phyloP scores from a whole-genome alignment of 768 basidiomycete genomes.

The Multifurca ochricompacta region DNA sequence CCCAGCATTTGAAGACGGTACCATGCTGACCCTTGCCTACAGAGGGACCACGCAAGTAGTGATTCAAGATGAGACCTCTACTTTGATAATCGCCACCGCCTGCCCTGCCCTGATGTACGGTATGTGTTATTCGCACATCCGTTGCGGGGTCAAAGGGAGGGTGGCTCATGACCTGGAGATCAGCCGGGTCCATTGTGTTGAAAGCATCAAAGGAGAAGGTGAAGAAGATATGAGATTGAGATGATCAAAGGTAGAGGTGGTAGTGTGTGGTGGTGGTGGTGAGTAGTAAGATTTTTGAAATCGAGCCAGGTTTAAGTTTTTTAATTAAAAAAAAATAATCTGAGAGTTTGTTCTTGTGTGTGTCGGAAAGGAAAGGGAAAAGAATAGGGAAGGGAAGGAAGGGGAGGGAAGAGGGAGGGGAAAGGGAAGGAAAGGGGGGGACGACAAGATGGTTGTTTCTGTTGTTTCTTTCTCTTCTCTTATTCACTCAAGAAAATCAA shows the following conservation, averaged over 20 bases:
- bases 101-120: conserved; percentile 30
- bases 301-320: conserved; percentile 3
- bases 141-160: conserved; percentile 19
- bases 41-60: conserved; percentile 68
- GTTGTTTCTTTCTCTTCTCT: no score
- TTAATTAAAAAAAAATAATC: no score
- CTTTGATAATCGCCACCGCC: conserved; percentile 27
- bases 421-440: no score
- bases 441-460: no score
- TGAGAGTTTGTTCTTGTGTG: no score
- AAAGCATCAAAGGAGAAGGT: conserved; percentile 8
- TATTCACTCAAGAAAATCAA: no score
- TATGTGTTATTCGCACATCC: conserved; percentile 20
- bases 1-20: conserved; percentile 70
- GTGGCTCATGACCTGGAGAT: conserved; percentile 17
- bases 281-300: not conserved
- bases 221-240: not conserved
- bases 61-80: conserved; percentile 60
- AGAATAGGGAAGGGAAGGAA: no score
- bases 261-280: no score
- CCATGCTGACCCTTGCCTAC: conserved; percentile 90
- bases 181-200: conserved; percentile 17
- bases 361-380: not conserved
- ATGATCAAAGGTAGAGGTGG: not conserved
- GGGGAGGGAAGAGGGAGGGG: not conserved